A percentile compares a stretch with the other conserved stretches of the same genome.
phyloP scores from a whole-genome alignment of 176 grass and related monocot genomes.

The Aegilops bicornis region DNA sequence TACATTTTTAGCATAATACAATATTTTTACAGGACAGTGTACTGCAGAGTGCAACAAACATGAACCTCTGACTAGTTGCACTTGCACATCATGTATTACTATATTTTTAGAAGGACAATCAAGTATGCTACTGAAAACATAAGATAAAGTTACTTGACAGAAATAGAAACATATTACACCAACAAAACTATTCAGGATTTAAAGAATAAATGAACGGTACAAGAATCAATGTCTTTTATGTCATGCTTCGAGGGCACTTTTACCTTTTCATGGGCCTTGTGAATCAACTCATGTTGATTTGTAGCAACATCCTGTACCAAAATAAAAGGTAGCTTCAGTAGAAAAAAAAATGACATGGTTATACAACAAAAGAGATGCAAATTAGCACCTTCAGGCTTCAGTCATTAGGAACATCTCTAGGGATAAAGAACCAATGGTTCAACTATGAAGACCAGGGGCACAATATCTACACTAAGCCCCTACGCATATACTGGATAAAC shows the following conservation, averaged over 20 bases:
- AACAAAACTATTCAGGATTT: background rate
- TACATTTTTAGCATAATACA: background rate
- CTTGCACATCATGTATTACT: background rate
- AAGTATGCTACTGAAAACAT: background rate
- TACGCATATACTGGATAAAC: background rate
- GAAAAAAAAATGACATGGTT: background rate
- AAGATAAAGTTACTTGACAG: background rate
- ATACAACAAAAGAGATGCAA: conserved; percentile 4
- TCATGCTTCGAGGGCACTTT: conserved; percentile 1
- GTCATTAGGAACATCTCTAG: conserved; percentile 5
- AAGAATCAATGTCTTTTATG: background rate
- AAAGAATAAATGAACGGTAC: background rate
- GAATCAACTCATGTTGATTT: conserved; percentile 54
- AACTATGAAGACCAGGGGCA: background rate
- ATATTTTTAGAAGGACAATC: background rate
- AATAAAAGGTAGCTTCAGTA: conserved; percentile 16
- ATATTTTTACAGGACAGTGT: background rate
- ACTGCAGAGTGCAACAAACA: background rate
- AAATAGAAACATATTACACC: background rate
- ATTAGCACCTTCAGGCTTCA: background rate
- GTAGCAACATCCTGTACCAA: conserved; percentile 44
- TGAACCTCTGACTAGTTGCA: background rate
- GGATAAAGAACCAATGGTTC: background rate
- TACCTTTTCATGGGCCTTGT: conserved; percentile 81
- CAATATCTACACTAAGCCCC: background rate